Percentiles rank a stretch among this genome's conserved stretches.
These are phyloP conservation scores for Calycina herbarum DNA, from an alignment of 2,329 filamentous ascomycete genomes.

Conservation along the genomic window DNA sequence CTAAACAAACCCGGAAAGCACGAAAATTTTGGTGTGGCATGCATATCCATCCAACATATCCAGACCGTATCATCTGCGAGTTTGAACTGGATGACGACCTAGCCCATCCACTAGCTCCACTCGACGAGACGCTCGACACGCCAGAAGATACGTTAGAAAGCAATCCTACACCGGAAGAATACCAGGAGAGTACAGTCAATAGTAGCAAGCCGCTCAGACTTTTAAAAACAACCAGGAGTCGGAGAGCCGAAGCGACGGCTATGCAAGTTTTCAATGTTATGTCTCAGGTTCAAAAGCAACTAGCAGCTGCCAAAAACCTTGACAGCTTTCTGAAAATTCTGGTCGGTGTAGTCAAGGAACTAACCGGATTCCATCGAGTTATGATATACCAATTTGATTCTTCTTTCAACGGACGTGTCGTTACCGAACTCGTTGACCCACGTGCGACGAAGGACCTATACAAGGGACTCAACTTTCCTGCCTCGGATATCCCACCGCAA, in stretches of 20 bases:
- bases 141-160: constrained; percentile 74
- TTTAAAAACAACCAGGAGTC: constrained; percentile 70
- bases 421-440: constrained; percentile 83
- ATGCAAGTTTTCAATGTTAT: constrained; percentile 93
- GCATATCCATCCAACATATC: constrained; percentile 69
- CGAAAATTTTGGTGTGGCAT: constrained; percentile 85
- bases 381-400: constrained; percentile 93
- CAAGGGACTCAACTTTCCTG: constrained; percentile 85
- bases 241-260: constrained; percentile 74
- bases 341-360: constrained; percentile 82
- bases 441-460: constrained; percentile 78
- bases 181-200: constrained; percentile 72
- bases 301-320: constrained; percentile 69
- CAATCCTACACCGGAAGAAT: constrained; percentile 72
- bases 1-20: constrained; percentile 44
- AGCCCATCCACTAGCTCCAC: constrained; percentile 65
- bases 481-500: constrained; percentile 82
- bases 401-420: constrained; percentile 79
- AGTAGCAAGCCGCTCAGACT: constrained; percentile 76
- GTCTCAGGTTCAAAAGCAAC: constrained; percentile 86
- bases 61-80: constrained; percentile 78
- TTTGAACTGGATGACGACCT: constrained; percentile 83
- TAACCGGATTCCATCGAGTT: constrained; percentile 88
- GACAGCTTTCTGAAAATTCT: constrained; percentile 76
- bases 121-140: constrained; percentile 57